Conservation (phyloP, 805 yeast species). For the Saccharomyces kudriavzevii region DNA sequence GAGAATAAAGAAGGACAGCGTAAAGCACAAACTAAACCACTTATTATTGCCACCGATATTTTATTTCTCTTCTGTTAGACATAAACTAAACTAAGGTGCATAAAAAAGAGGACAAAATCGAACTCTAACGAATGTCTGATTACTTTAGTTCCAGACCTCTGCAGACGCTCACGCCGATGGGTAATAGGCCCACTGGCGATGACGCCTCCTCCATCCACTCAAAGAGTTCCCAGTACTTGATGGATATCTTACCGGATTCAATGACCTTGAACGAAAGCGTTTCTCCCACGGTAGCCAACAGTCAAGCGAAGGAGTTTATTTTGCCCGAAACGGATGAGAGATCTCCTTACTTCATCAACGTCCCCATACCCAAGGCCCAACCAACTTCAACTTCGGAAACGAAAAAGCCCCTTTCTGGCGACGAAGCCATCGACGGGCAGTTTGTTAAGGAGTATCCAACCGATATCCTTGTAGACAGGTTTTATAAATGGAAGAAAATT, state of each 20-base stretch:
- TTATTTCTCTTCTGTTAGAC: not conserved
- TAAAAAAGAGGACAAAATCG: not conserved
- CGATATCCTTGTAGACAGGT: constrained; percentile 69
- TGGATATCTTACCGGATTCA: constrained; percentile 16
- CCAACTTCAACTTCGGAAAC: constrained; percentile 1
- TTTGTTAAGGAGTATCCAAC: constrained; percentile 51
- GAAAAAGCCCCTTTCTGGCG: constrained; percentile 1
- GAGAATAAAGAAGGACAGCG: not conserved
- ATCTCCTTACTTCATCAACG: constrained; percentile 29
- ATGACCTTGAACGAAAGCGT: constrained; percentile 5
- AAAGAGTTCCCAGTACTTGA: constrained; percentile 17
- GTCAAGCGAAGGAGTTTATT: constrained; percentile 10
- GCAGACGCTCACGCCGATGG: not conserved
- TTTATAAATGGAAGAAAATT: constrained; percentile 73
- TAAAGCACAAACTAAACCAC: not conserved
- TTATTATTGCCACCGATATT: not conserved
- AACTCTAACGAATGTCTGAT: constrained; percentile 14
- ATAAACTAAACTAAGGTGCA: not conserved
- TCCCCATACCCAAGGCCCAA: constrained; percentile 28
- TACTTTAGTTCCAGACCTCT: constrained; percentile 15
- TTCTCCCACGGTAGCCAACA: constrained; percentile 1
- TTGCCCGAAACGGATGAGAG: constrained; percentile 24
- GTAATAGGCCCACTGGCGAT: not conserved
- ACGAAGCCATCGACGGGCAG: constrained; percentile 14
- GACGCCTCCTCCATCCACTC: constrained; percentile 18